Evolutionary conservation across 2,329 filamentous ascomycete genomes (phyloP), one percentile per base, ranked within the genome.

Genomic region (Pseudopyricularia cyperi): DNA sequence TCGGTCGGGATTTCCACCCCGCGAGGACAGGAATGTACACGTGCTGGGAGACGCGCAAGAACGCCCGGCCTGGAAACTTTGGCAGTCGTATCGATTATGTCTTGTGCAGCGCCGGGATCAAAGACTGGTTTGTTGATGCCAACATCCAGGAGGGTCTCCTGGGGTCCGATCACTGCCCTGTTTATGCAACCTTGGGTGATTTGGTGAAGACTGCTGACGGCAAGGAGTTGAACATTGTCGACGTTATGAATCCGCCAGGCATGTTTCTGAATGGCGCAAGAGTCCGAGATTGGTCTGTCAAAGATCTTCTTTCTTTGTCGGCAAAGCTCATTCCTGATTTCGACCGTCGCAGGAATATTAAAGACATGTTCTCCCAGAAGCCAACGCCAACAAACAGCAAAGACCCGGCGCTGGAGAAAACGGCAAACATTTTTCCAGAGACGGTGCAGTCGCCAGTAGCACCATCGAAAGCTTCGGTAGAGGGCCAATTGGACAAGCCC

Each of bases 91-190:
- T 97, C 59, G 93, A 98, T 66, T 97, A 95, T 66, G 78, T 98
- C 17, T 75, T 97, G 3, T 95, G 89, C 63, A 93, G 82, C 57
- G 73, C 83, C 39, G 77, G 79, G 34, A 86, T 95, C 72, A 86
- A 83, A 60, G 70, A 77, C 50, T 96, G 90, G 89, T 86, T 95
- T 60, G 72, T 71, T 26, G 79, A 83, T 44, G 80, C 88, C 7
- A 83, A 96, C 60, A 97, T 97, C 32, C 93, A 97, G 64, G 89
- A 95, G 66, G 90, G 90, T 0, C 70, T 97, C 22, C 85, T 95
- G 76, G 93, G 93, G 0, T 97, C 91, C 1, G 93, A 98, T 62
- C 93, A 98, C 65, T 98, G 93, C 60, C 93, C 93, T 0, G 91
- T 97, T 1, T 97, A 85, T 64, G 89, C 83, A 1, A 75, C 77